Base-by-base conservation (phyloP, 495 filamentous ascomycete species). In the Penicillium daleae region DNA sequence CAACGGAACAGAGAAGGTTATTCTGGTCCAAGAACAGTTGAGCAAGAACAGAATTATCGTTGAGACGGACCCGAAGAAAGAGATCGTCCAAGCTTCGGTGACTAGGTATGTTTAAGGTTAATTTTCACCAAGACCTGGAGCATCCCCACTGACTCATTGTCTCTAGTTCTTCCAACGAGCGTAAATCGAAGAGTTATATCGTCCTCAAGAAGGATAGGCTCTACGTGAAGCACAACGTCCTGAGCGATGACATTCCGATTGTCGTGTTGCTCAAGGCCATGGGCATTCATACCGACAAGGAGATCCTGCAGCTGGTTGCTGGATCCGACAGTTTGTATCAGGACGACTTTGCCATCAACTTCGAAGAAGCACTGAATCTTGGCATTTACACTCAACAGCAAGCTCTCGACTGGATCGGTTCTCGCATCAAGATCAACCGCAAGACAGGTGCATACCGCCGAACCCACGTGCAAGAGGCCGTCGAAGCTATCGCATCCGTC, bases 11-110 rank as follows among this genome's bases (percentile, higher is more conserved):
- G 95, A 99, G 68, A 98, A 98, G 80, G 95, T 98, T 53, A 98
- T 99, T 70, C 84, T 99, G 15, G 93, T 98, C 35, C 95, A 98
- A 74, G 95, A 99, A 67, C 95, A 98, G 75, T 79, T 98, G 71
- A 98, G 94, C 82, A 98, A 98, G 81, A 99, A 99, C 76, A 85
- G 95, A 79, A 92, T 98, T 61, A 97, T 99, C 70, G 93, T 99
- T 9, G 96, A 99, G 74, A 86, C 89, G 42, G 92, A 95, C 69
- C 84, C 87, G 4, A 93, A 94, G 72, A 97, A 96, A 64, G 90
- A 88, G 27, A 89, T 96, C 60, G 90, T 97, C n/a, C 90, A 92
- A 65, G 96, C 96, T 21, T 97, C 93, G 7, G 96, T 98, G n/a
- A 99, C 91, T 22, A 87, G 85, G 85, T 86, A 65, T 44, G 59